These are phyloP conservation scores for Paecilomyces fulvus DNA, from an alignment of 2,329 filamentous ascomycete genomes.

Conservation along the genomic window DNA sequence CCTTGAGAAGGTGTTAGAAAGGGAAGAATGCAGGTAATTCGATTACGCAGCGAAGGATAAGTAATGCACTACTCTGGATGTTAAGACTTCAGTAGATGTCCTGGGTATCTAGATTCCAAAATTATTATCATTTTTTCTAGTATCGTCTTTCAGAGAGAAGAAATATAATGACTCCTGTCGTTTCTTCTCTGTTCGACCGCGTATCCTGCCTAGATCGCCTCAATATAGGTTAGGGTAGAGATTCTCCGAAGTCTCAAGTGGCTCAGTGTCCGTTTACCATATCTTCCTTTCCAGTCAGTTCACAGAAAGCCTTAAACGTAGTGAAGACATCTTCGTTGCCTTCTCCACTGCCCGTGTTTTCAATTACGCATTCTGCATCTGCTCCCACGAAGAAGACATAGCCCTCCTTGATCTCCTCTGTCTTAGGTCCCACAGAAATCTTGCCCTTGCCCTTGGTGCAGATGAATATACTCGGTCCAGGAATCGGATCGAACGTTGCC, in stretches of 20 bases:
- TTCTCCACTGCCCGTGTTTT: constrained; percentile 49
- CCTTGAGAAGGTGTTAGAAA: background rate
- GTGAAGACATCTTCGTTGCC: constrained; percentile 62
- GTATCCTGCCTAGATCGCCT: background rate
- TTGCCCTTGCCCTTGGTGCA: constrained; percentile 76
- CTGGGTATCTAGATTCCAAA: background rate
- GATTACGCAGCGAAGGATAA: background rate
- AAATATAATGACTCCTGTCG: background rate
- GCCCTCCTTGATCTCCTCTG: constrained; percentile 63
- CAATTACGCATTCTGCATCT: constrained; percentile 71
- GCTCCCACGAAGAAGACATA: constrained; percentile 81
- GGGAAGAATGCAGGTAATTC: background rate
- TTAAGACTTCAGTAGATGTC: background rate
- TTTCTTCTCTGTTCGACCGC: background rate
- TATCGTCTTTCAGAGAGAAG: background rate
- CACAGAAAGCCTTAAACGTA: constrained; percentile 91
- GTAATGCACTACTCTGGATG: background rate
- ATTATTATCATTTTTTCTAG: background rate
- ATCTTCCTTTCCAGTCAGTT: constrained; percentile 52
- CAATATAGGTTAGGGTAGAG: background rate
- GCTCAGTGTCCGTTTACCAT: constrained; percentile 25
- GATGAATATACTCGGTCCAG: constrained; percentile 86
- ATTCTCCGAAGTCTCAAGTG: background rate
- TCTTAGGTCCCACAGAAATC: constrained; percentile 77
- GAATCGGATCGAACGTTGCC: constrained; percentile 77